A percentile compares a stretch with the other conserved stretches of the same genome.
Conservation (phyloP, 1,139 yeast genomes). For the Saccharomyces uvarum region DNA sequence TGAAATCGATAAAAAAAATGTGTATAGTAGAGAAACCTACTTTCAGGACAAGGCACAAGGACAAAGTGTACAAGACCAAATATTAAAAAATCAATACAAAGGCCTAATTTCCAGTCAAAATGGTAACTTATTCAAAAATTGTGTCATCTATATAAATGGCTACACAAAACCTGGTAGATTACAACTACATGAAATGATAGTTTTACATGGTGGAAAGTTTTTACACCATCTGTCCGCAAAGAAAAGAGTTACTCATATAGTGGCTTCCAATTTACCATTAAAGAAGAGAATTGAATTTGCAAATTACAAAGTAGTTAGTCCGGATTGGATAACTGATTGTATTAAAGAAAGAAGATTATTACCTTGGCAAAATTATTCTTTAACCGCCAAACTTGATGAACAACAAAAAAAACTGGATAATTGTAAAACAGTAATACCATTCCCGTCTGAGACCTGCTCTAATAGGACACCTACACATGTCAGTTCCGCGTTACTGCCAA, state of each 20-base stretch:
- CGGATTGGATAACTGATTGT: constrained; percentile 74
- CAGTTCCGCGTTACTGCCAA: not conserved
- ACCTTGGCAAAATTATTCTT: constrained; percentile 63
- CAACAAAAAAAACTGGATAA: constrained; percentile 36
- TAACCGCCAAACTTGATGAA: constrained; percentile 42
- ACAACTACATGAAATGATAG: constrained; percentile 62
- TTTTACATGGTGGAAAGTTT: constrained; percentile 74
- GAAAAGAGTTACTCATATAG: constrained; percentile 71
- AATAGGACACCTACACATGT: constrained; percentile 5
- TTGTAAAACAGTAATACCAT: not conserved
- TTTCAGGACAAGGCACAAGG: constrained; percentile 58
- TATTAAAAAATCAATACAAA: constrained; percentile 44
- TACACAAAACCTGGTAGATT: constrained; percentile 71
- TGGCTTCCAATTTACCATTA: constrained; percentile 74
- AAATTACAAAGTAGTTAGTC: constrained; percentile 67
- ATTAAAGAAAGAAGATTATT: constrained; percentile 41
- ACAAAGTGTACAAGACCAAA: constrained; percentile 61
- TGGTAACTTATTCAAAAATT: constrained; percentile 49
- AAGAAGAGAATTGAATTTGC: constrained; percentile 59
- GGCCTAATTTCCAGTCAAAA: constrained; percentile 30
- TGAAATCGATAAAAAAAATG: constrained; percentile 3
- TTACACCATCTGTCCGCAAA: constrained; percentile 62
- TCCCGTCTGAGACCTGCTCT: not conserved
- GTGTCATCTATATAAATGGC: constrained; percentile 75
- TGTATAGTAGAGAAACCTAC: constrained; percentile 40